A percentile compares a stretch with the other conserved stretches of the same genome.
phyloP scores from a whole-genome alignment of 805 yeast genomes.

The Pichia rugopelliculosa region DNA sequence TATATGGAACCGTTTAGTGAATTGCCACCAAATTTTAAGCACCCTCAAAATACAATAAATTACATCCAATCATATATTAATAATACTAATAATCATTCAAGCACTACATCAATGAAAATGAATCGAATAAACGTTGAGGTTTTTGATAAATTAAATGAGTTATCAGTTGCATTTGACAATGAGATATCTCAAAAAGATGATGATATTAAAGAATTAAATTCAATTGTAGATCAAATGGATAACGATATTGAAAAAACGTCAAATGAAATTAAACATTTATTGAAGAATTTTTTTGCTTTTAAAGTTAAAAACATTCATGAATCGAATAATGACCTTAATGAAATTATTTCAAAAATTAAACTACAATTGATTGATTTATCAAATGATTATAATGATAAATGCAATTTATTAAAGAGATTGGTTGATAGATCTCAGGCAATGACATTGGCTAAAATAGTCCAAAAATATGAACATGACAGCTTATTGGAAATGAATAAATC shows the following conservation, averaged over 20 bases:
- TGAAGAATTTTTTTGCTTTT: constrained; percentile 3
- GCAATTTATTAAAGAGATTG: constrained; percentile 17
- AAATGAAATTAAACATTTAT: constrained; percentile 20
- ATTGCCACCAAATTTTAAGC: background rate
- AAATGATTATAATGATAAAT: constrained; percentile 16
- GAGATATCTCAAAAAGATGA: constrained; percentile 40
- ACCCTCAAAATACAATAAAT: background rate
- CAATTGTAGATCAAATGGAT: constrained; percentile 24
- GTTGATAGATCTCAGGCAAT: constrained; percentile 39
- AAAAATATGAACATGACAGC: constrained; percentile 28
- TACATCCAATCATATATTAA: constrained; percentile 1
- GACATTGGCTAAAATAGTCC: constrained; percentile 37
- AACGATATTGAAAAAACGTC: constrained; percentile 27
- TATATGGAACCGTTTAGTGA: constrained; percentile 10
- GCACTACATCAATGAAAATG: constrained; percentile 49
- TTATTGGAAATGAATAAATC: constrained; percentile 16
- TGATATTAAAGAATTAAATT: constrained; percentile 25
- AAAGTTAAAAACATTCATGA: constrained; percentile 2
- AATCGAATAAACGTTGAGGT: constrained; percentile 45
- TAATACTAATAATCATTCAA: constrained; percentile 26
- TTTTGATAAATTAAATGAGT: constrained; percentile 38
- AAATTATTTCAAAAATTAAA: constrained; percentile 14
- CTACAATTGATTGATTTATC: constrained; percentile 14
- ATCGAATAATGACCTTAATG: constrained; percentile 13
- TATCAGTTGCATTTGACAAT: constrained; percentile 45